Evolutionary conservation across 2,329 filamentous ascomycete genomes (phyloP), one percentile per base, ranked within the genome.

Genomic region (Aspergillus felis): DNA sequence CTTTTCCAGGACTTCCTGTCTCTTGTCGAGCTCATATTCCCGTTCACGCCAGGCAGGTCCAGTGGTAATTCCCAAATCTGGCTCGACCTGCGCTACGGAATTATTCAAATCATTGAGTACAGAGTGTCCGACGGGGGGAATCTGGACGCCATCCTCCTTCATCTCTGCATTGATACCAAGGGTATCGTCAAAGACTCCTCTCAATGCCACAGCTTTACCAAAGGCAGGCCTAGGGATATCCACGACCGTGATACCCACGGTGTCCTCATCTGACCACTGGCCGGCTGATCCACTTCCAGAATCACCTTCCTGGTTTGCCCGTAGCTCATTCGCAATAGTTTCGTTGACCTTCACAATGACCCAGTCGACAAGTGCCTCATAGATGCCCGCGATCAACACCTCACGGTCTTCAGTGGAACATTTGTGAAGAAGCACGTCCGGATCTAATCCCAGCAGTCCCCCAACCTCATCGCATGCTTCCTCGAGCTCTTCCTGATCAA

Each of bases 141-240:
- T 83, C n/a, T 90, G 84, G 0, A 99, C 84, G 9, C 94, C 94
- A 64, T 99, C 94, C 61, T 93, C 88, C 68, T 93, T 96, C 92
- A 99, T 97, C 78, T 99, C 94, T 0, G 89, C 84, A 66, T 97
- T 97, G 77, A 99, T 97, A 53, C 94, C 94, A 22, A 88, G 80
- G n/a, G 81, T 85, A 66, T 97, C 94, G 64, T 99, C 93, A 66
- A 99, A 99, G 38, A 97, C 85, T 14, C 90, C 91, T 42, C 91
- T 89, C 78, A 99, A 86, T 12, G 90, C 86, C n/a, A 95, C 76
- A 0, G 93, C 94, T 74, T 94, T 97, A 57, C 90, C 92, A 0
- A 99, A 80, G 1, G 84, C 82, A 29, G 90, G 87, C 61, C 87
- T 85, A 0, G 94, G 91, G 8, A 97, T 82, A 64, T 97, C 94